These are phyloP conservation scores for Skeletonema menzelii DNA, from an alignment of 108 stramenopile species.

Conservation along the genomic window DNA sequence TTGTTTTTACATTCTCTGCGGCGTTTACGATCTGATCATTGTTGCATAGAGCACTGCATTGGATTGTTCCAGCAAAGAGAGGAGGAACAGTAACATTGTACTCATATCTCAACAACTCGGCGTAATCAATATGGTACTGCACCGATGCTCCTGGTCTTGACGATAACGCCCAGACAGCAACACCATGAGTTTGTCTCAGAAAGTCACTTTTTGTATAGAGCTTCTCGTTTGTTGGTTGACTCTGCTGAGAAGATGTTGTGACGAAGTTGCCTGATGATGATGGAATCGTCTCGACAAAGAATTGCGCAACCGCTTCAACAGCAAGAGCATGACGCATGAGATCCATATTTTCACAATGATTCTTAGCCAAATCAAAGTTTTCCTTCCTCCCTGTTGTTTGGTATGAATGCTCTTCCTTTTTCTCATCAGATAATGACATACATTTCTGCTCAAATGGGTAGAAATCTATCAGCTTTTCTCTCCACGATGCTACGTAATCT, in stretches of 20 bases:
- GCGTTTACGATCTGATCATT: background rate
- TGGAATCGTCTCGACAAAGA: constrained; percentile 34
- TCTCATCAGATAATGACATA: background rate
- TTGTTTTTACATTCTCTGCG: background rate
- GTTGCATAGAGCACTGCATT: constrained; percentile 56
- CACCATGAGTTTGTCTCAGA: constrained; percentile 50
- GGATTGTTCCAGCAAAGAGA: constrained; percentile 78
- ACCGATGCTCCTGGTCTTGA: constrained; percentile 58
- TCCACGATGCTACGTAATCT: constrained; percentile 19
- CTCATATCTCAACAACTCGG: constrained; percentile 79
- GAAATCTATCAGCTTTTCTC: constrained; percentile 9
- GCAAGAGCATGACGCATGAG: constrained; percentile 40
- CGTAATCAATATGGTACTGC: constrained; percentile 86
- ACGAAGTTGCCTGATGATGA: constrained; percentile 6
- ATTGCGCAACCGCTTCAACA: constrained; percentile 40
- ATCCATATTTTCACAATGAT: constrained; percentile 12
- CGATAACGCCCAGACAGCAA: constrained; percentile 75
- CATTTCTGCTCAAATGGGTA: background rate
- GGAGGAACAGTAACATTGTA: constrained; percentile 78
- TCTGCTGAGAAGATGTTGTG: background rate
- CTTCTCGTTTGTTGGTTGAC: constrained; percentile 9
- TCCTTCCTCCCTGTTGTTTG: background rate
- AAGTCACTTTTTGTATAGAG: constrained; percentile 1
- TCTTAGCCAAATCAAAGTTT: background rate
- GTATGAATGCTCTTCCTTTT: background rate